phyloP scores from a whole-genome alignment of 345 rosid species.

The Mallotus nudiflorus region DNA sequence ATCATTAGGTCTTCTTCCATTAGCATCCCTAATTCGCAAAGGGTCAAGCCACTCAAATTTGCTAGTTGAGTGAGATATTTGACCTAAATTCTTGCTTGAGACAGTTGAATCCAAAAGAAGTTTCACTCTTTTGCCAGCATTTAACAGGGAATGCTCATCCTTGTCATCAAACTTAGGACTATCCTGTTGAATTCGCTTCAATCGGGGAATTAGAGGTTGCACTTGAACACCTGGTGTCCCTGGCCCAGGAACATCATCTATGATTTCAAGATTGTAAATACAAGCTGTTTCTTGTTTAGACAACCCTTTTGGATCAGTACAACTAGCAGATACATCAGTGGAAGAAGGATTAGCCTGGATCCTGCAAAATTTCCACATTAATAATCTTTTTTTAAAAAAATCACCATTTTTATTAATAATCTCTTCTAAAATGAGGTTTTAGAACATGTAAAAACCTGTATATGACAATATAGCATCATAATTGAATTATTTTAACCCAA shows the following conservation, averaged over 20 bases:
- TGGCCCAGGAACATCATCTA: slow-evolving; percentile 60
- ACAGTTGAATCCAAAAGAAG: slow-evolving; percentile 41
- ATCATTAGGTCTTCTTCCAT: slow-evolving; percentile 73
- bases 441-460: neutral
- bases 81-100: slow-evolving; percentile 35
- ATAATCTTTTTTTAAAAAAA: neutral
- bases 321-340: slow-evolving; percentile 24
- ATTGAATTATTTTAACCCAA: neutral
- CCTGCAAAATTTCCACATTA: slow-evolving; percentile 40
- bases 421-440: neutral
- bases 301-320: slow-evolving; percentile 16
- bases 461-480: neutral
- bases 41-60: slow-evolving; percentile 95
- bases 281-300: slow-evolving; percentile 22
- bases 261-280: slow-evolving; percentile 24
- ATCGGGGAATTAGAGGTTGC: slow-evolving; percentile 50
- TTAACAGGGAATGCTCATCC: slow-evolving; percentile 29
- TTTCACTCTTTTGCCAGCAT: slow-evolving; percentile 58
- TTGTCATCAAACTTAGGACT: slow-evolving; percentile 32
- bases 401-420: no score
- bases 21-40: slow-evolving; percentile 66
- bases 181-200: slow-evolving; percentile 69
- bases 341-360: slow-evolving; percentile 22
- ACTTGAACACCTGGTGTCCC: slow-evolving; percentile 67
- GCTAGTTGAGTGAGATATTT: slow-evolving; percentile 46